phyloP scores from a whole-genome alignment of 192 early-diverging fungal species.

The Chytriomyces confervae region DNA sequence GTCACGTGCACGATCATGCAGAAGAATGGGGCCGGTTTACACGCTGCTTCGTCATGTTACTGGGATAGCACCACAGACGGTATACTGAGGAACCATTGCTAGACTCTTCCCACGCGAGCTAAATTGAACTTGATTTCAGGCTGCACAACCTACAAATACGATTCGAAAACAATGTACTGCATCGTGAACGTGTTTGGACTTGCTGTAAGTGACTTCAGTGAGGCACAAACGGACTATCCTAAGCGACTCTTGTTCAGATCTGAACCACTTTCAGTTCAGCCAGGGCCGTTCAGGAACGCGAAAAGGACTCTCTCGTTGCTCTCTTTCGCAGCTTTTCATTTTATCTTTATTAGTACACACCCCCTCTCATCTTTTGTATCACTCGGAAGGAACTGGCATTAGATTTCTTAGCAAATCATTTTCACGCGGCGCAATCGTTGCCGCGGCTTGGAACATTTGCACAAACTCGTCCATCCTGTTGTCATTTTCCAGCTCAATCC shows the following conservation, averaged over 20 bases:
- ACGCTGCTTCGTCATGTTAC: slow-evolving; percentile 74
- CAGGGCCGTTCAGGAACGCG: neutral
- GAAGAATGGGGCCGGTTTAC: slow-evolving; percentile 80
- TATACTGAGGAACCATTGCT: slow-evolving; percentile 29
- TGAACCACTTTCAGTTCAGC: neutral
- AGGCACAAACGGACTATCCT: too few relatives aligned
- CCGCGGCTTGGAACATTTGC: too few relatives aligned
- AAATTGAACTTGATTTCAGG: slow-evolving; percentile 40
- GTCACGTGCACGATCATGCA: slow-evolving; percentile 84
- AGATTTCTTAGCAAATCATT: too few relatives aligned
- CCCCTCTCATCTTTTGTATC: too few relatives aligned
- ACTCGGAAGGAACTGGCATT: too few relatives aligned
- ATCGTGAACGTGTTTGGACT: slow-evolving; percentile 81
- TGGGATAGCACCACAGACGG: slow-evolving; percentile 79
- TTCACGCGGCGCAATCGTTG: too few relatives aligned
- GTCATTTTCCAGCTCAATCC: too few relatives aligned
- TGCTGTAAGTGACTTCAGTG: slow-evolving; percentile 32
- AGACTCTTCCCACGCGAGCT: neutral
- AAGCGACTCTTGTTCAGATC: too few relatives aligned
- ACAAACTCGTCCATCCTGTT: too few relatives aligned
- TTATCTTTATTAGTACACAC: neutral
- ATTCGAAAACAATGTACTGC: slow-evolving; percentile 79
- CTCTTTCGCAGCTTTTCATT: neutral
- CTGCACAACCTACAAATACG: slow-evolving; percentile 76
- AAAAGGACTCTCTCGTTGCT: neutral